Evolutionary conservation across 306 rosid species (phyloP).

Genomic region (Delonix regia): DNA sequence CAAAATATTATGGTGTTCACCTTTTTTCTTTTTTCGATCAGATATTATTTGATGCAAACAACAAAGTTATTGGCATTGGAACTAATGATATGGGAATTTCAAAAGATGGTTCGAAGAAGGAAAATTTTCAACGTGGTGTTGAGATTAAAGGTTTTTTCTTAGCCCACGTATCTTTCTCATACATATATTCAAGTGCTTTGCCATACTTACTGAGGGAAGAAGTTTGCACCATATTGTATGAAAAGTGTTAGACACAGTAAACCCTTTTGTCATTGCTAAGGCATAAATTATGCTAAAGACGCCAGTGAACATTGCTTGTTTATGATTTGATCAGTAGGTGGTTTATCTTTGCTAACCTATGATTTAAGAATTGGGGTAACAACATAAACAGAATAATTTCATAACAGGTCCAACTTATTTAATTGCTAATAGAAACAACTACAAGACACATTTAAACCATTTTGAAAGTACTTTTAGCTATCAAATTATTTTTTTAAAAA

Average conservation of each 20-base stretch:
- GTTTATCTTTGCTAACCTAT: neutral
- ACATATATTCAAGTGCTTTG: slow-evolving; percentile 15
- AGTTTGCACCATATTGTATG: neutral
- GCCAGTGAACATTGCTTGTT: neutral
- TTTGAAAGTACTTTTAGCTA: neutral
- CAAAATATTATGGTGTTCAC: slow-evolving; percentile 26
- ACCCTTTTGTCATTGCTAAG: neutral
- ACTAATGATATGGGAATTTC: slow-evolving; percentile 96
- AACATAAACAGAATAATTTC: neutral
- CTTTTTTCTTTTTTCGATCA: slow-evolving; percentile 46
- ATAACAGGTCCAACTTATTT: neutral
- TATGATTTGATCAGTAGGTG: neutral
- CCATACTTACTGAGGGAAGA: slow-evolving; percentile 12
- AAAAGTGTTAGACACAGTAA: neutral
- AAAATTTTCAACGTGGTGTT: slow-evolving; percentile 79
- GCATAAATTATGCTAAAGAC: neutral
- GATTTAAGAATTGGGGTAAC: neutral
- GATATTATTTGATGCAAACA: slow-evolving; percentile 73
- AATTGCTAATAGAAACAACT: neutral
- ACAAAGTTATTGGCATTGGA: slow-evolving; percentile 76
- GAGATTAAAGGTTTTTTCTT: slow-evolving; percentile 79
- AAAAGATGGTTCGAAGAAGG: slow-evolving; percentile 93
- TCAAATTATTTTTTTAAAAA: neutral
- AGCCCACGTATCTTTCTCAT: slow-evolving; percentile 30
- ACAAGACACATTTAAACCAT: neutral